phyloP scores from a whole-genome alignment of 148 eudicot species.

The Persicaria maculosa region DNA sequence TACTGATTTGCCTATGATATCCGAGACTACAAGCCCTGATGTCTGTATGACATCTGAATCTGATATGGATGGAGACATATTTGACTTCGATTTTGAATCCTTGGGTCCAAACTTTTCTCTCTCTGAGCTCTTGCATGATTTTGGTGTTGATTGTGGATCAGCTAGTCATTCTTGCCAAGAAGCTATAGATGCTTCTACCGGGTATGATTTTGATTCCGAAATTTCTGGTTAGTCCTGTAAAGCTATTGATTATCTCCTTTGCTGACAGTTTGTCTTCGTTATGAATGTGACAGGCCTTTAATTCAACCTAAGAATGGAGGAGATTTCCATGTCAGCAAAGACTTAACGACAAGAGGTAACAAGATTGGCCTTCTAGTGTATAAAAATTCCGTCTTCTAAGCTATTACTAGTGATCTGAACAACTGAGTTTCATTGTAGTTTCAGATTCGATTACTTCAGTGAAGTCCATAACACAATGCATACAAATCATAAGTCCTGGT shows the following conservation, averaged over 20 bases:
- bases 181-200: conserved; percentile 35
- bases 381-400: conserved; percentile 3
- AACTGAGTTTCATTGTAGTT: conserved; percentile 27
- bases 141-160: conserved; percentile 37
- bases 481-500: conserved; percentile 71
- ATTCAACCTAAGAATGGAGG: conserved; percentile 21
- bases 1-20: neutral
- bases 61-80: conserved; percentile 47
- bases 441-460: conserved; percentile 54
- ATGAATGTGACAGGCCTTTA: conserved; percentile 33
- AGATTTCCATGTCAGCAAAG: conserved; percentile 30
- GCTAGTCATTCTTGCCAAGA: conserved; percentile 32
- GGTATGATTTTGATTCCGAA: conserved; percentile 22
- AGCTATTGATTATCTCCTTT: neutral
- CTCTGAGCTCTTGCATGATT: conserved; percentile 50
- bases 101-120: conserved; percentile 54
- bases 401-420: neutral
- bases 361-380: neutral
- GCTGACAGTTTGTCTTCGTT: neutral
- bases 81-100: conserved; percentile 70
- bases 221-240: neutral
- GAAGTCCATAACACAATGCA: conserved; percentile 58
- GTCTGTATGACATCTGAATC: conserved; percentile 20
- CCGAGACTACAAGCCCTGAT: neutral
- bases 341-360: conserved; percentile 22